Base-by-base conservation (phyloP, 148 eudicot species). In the Nepenthes mirabilis region DNA sequence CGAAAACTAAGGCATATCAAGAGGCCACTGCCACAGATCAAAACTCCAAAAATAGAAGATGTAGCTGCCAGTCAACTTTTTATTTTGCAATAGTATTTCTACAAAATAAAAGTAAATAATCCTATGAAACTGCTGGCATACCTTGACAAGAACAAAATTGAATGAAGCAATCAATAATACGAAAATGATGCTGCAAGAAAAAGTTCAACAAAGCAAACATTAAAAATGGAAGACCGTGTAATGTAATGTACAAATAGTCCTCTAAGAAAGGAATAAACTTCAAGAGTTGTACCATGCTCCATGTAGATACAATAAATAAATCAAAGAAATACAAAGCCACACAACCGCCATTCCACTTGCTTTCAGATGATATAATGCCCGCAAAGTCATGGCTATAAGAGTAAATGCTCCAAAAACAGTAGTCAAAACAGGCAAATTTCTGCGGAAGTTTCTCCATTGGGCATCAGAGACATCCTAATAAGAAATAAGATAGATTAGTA, bases 371-470 rank as follows among this genome's bases (percentile, higher is more conserved):
- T 33, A 85, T 6, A 45, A 12, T 53, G 74, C 55, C 76, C 87
- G 79, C 60, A 74, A 68, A 40, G 65, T 64, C 65, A 65, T 68
- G 63, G 96, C 96, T 53, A 83, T 58, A 67, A 80, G 62, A 7
- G 96, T 82, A 67, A 85, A 85, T 56, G 79, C 70, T 52, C 90
- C 90, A 59, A 88, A 85, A 58, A 88, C 94, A 37, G 72, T 34
- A 5, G 88, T 78, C 23, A 91, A 84, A 65, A 88, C 78, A 33
- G 86, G 84, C 67, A 88, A 70, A 67, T 88, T 91, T 61, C 83
- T 76, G 55, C 96, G 87, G 48, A 88, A 85, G 64, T 88, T 88
- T 76, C 96, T 83, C 98, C 96, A 91, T 64, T 91, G 98, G 34
- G 84, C 83, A 83, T 91, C 96, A 50, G 96, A 88, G 47, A 75